Evolutionary conservation across 345 rosid genomes (phyloP).

Genomic region (Orychophragmus violaceus): DNA sequence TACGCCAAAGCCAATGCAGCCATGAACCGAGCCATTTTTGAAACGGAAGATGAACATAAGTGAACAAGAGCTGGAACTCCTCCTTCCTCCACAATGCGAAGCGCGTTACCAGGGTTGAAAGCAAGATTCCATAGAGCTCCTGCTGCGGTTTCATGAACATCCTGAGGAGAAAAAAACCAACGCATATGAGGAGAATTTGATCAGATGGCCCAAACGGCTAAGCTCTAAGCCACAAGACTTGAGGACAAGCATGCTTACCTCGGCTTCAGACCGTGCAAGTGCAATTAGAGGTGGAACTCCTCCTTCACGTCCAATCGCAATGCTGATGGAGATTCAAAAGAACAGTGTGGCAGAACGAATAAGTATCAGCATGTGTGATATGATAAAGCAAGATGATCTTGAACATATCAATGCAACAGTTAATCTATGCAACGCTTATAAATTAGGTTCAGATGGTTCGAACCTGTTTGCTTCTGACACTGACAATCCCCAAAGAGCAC

Average conservation of each 20-base stretch:
- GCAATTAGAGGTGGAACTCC: slow-evolving; percentile 71
- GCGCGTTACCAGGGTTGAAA: slow-evolving; percentile 65
- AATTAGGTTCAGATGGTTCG: no score
- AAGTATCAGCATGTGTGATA: no score
- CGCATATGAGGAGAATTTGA: background rate
- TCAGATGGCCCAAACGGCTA: slow-evolving; percentile 5
- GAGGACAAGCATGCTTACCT: slow-evolving; percentile 35
- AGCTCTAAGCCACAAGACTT: slow-evolving; percentile 1
- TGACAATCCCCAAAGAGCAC: slow-evolving; percentile 96
- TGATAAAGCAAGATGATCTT: no score
- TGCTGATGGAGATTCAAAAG: slow-evolving; percentile 30
- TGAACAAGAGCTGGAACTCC: slow-evolving; percentile 78
- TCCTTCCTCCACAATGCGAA: slow-evolving; percentile 75
- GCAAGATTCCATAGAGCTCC: slow-evolving; percentile 92
- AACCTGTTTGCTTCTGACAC: slow-evolving; percentile 75
- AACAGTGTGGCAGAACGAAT: background rate
- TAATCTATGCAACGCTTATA: no score
- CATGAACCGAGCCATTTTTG: slow-evolving; percentile 86
- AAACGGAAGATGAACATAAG: slow-evolving; percentile 59
- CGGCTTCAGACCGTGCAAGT: slow-evolving; percentile 63
- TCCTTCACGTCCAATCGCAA: slow-evolving; percentile 78
- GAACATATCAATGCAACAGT: no score
- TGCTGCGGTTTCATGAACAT: slow-evolving; percentile 90
- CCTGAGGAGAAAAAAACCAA: slow-evolving; percentile 38
- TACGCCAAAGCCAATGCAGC: slow-evolving; percentile 78